These are phyloP conservation scores for Hemileccinum rubropunctum DNA, from an alignment of 768 basidiomycete genomes.

Conservation along the genomic window DNA sequence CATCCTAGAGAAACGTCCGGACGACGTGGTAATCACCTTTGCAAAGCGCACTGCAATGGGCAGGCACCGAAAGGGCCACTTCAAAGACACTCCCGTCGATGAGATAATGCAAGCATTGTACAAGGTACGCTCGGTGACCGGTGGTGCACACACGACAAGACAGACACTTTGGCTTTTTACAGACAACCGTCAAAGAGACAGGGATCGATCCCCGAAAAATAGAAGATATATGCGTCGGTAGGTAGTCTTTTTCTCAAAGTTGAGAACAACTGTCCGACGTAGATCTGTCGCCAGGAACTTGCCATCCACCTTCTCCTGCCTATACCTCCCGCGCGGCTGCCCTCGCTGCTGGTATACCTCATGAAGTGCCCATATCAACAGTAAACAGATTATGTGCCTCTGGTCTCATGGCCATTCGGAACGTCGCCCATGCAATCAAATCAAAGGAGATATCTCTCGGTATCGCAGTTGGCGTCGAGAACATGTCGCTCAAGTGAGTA, in stretches of 20 bases:
- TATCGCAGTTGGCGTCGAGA: conserved; percentile 79
- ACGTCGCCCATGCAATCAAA: conserved; percentile 84
- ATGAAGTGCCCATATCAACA: conserved; percentile 81
- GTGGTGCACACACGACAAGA: neutral
- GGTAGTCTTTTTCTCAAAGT: conserved; percentile 15
- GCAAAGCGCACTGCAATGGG: conserved; percentile 90
- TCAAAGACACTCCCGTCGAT: conserved; percentile 86
- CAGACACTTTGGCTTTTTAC: neutral
- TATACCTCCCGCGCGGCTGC: conserved; percentile 86
- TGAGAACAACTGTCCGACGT: neutral
- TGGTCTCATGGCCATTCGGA: conserved; percentile 90
- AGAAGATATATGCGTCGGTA: conserved; percentile 84
- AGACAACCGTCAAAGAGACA: conserved; percentile 69
- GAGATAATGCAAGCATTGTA: conserved; percentile 82
- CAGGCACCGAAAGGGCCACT: conserved; percentile 85
- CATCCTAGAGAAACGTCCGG: conserved; percentile 65
- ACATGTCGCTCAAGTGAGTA: conserved; percentile 74
- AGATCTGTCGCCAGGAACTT: conserved; percentile 53
- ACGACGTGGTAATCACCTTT: conserved; percentile 89
- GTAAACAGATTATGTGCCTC: conserved; percentile 95
- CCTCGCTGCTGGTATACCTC: conserved; percentile 85
- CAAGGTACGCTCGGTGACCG: conserved; percentile 48
- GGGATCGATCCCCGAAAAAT: conserved; percentile 67
- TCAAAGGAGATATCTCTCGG: conserved; percentile 84
- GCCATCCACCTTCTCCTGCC: conserved; percentile 77